Conservation (phyloP, 257 asterid genomes). For the Solanum chmielewskii region DNA sequence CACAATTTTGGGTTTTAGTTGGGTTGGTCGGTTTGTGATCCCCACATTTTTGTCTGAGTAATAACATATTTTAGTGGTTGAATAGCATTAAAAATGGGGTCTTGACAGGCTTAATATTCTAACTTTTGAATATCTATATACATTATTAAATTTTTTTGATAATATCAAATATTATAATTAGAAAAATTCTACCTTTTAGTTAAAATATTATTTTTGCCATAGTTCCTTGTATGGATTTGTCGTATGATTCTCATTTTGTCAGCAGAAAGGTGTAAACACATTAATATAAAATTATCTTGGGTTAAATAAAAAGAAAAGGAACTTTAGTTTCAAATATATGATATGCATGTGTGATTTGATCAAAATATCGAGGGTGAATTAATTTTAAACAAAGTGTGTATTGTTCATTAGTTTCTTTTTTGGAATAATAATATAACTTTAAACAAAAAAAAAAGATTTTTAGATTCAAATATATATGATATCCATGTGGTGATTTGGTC, state of each 20-base stretch:
- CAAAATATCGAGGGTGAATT: background rate
- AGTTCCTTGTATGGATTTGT: background rate
- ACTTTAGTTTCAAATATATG: background rate
- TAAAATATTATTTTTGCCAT: background rate
- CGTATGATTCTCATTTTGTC: background rate
- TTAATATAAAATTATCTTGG: background rate
- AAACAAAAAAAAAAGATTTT: no score
- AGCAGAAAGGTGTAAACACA: background rate
- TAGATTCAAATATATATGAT: no score
- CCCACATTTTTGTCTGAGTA: background rate
- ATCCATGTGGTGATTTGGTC: no score
- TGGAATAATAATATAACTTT: background rate
- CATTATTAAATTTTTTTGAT: background rate
- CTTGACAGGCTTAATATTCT: background rate
- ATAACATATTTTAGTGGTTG: background rate
- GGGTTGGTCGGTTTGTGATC: background rate
- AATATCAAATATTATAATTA: background rate
- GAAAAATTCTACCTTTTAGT: background rate
- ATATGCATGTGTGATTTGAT: background rate
- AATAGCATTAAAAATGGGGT: background rate
- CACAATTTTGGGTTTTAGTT: background rate
- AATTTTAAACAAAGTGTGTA: background rate
- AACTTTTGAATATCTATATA: background rate
- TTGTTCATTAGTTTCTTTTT: no score
- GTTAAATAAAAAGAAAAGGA: background rate